Base-by-base conservation (phyloP, 1,139 yeast species). In the Yamadazyma blattariae region DNA sequence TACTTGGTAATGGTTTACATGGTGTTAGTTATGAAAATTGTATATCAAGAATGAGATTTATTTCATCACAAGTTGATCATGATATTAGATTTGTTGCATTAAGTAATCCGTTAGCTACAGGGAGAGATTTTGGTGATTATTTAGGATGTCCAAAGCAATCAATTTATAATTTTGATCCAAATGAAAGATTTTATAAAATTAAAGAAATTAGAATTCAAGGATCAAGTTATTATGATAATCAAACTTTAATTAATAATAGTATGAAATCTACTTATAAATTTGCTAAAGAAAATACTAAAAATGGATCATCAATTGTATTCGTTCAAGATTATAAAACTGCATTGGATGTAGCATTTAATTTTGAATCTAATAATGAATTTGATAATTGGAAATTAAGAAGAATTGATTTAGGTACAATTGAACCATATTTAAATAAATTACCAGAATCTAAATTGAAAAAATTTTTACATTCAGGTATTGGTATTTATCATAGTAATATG, bases 71-170 rank as follows among this genome's bases (percentile, higher is more conserved):
- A 45, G 54, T 81, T 11, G 82, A 79, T 20, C 63, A 59, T 2
- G 48, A 56, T 5, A 47, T 79, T 2, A 65, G 97, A 42, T 60
- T 88, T 21, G 73, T 92, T 16, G 90, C 77, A 0, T 59, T 92
- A 12, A 70, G 87, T 1, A 69, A 78, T 2, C 78, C 96, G 0
- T 56, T 90, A 25, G 77, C 94, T 0, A 84, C 83, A 52, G 87
- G 84, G 4, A 70, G 77, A 37, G 96, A 87, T 45, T 57, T 90
- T 43, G 94, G 87, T 1, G 87, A 82, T 40, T 94, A 97, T 96
- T 59, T 92, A 24, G 95, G 94, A 2, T 81, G 85, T 22, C 65
- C 75, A 23, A 68, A 66, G 36, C 67, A 62, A 26, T 68, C 77
- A 30, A 69, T 81, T 4, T 87, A 70, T 61, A 90, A 88, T 49